Conservation (phyloP, 73 alveolate species). For the Paramecium bursaria region DNA sequence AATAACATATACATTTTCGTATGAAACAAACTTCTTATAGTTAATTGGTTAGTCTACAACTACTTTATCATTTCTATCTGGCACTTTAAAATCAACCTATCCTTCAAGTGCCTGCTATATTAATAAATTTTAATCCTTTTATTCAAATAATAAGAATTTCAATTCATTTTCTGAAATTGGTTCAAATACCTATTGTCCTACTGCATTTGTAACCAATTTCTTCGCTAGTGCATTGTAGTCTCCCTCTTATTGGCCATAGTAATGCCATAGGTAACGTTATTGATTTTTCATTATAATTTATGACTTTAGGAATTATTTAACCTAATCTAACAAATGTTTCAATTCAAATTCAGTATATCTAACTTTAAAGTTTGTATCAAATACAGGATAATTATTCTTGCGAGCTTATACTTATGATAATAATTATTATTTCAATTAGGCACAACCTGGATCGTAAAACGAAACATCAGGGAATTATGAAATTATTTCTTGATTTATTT, state of each 20-base stretch:
- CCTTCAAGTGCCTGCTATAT: not conserved
- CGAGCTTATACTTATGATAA: too few relatives aligned
- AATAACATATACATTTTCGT: too few relatives aligned
- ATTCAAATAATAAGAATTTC: not conserved
- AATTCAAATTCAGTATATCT: too few relatives aligned
- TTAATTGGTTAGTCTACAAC: too few relatives aligned
- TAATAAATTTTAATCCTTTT: not conserved
- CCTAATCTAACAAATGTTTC: not conserved
- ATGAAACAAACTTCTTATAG: too few relatives aligned
- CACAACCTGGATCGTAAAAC: too few relatives aligned
- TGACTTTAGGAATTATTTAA: not conserved
- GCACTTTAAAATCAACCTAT: not conserved
- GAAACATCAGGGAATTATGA: too few relatives aligned
- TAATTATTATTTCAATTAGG: too few relatives aligned
- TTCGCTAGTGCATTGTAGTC: slow-evolving; percentile 12
- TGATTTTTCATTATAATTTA: slow-evolving; percentile 6
- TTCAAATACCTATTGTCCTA: slow-evolving; percentile 2
- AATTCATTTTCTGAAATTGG: slow-evolving; percentile 25
- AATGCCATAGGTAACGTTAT: slow-evolving; percentile 16
- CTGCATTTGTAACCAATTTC: not conserved
- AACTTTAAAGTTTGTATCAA: too few relatives aligned
- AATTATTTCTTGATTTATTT: too few relatives aligned
- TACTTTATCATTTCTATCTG: too few relatives aligned
- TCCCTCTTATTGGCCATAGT: not conserved
- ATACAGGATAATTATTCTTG: too few relatives aligned